These are phyloP conservation scores for Rhodocollybia butyracea DNA, from an alignment of 768 basidiomycete genomes.

Conservation along the genomic window DNA sequence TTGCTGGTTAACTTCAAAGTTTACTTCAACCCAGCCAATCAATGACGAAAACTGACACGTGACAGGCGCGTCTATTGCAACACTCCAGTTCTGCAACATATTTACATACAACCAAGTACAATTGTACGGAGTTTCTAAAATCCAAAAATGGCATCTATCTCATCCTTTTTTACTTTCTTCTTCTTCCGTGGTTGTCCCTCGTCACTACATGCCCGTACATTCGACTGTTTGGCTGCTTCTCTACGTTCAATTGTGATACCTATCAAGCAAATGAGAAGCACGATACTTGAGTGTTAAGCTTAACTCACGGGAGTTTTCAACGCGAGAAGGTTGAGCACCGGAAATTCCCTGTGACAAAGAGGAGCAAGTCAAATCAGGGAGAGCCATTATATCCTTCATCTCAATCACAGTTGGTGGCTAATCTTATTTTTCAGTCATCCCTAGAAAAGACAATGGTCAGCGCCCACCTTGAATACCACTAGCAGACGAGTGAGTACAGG, in stretches of 20 bases:
- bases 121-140: slow-evolving; percentile 38
- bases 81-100: too few relatives aligned
- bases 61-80: neutral
- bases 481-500: slow-evolving; percentile 25
- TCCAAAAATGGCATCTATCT: slow-evolving; percentile 72
- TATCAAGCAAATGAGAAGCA: neutral
- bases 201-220: neutral
- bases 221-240: neutral
- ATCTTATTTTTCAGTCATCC: neutral
- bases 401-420: too few relatives aligned
- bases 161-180: slow-evolving; percentile 43
- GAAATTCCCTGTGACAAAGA: too few relatives aligned
- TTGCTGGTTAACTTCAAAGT: too few relatives aligned
- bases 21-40: neutral
- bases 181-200: slow-evolving; percentile 20
- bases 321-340: too few relatives aligned
- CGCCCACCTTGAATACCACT: slow-evolving; percentile 28
- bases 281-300: neutral
- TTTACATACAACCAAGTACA: too few relatives aligned
- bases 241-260: neutral
- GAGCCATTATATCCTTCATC: too few relatives aligned
- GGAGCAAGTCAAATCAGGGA: too few relatives aligned
- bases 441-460: neutral
- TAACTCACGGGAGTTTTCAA: neutral
- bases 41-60: neutral